phyloP scores from a whole-genome alignment of 2,329 filamentous ascomycete genomes.

The Fusarium anthophilum region DNA sequence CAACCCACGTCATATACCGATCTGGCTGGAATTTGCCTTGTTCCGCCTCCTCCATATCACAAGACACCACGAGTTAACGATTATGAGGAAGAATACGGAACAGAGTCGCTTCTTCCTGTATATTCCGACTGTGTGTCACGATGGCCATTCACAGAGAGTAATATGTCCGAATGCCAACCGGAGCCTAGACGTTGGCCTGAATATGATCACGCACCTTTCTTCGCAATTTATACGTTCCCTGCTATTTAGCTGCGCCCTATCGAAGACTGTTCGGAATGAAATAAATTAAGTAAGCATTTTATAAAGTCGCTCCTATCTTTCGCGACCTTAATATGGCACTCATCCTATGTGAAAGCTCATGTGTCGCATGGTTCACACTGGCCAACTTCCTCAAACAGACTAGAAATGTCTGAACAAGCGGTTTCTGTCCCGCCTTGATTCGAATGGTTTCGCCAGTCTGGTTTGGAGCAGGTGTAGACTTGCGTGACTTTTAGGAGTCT shows the following conservation, averaged over 20 bases:
- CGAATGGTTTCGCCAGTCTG: no score
- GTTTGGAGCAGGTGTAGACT: no score
- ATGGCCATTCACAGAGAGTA: not conserved
- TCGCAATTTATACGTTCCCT: not conserved
- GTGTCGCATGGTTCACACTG: not conserved
- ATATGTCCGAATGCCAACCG: not conserved
- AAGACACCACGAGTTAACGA: not conserved
- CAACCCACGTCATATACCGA: not conserved
- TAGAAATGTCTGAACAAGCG: accelerated
- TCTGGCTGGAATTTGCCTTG: not conserved
- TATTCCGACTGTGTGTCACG: not conserved
- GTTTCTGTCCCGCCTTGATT: not conserved
- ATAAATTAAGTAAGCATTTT: no score
- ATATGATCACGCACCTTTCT: not conserved
- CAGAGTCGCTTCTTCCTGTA: not conserved
- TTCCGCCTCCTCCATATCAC: not conserved
- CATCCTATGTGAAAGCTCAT: not conserved
- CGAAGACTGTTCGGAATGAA: accelerated
- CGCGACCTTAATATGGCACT: not conserved
- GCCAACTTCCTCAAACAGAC: not conserved
- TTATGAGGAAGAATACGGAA: not conserved
- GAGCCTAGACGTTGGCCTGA: not conserved
- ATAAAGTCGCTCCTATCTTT: not conserved
- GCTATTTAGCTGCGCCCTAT: no score
- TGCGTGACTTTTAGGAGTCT: no score